Evolutionary conservation across 2,329 filamentous ascomycete genomes (phyloP).

Genomic region (Aspergillus sp.): DNA sequence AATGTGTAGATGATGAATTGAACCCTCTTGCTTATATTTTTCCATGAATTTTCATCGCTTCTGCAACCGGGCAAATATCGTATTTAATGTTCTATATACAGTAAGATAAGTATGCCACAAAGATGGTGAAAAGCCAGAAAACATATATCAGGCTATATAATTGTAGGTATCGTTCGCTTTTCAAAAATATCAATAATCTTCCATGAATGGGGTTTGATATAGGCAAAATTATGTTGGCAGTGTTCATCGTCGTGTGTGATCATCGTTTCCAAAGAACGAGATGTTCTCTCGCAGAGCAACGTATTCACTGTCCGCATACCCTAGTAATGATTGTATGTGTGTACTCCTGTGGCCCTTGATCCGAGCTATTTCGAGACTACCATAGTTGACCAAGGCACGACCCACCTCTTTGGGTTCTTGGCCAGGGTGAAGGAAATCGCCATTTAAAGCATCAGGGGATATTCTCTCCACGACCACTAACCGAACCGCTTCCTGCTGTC

Average conservation of each 20-base stretch:
- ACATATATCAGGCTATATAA: background rate
- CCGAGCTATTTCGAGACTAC: conserved; percentile 74
- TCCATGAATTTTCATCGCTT: background rate
- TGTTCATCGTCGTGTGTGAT: conserved; percentile 10
- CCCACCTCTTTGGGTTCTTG: conserved; percentile 70
- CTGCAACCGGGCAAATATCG: background rate
- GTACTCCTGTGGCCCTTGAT: conserved; percentile 83
- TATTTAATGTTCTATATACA: conserved; percentile 6
- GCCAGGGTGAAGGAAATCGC: conserved; percentile 38
- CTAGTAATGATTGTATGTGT: conserved; percentile 76
- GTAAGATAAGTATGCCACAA: background rate
- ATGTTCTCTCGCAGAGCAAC: conserved; percentile 86
- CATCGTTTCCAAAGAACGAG: conserved; percentile 60
- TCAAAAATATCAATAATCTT: conserved; percentile 1
- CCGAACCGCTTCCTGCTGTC: conserved; percentile 88
- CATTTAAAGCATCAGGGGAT: conserved; percentile 40
- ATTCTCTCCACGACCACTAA: conserved; percentile 73
- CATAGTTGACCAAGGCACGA: conserved; percentile 88
- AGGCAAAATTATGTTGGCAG: background rate
- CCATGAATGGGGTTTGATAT: background rate
- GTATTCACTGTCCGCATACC: conserved; percentile 94
- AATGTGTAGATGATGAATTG: conserved; percentile 53
- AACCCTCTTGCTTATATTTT: background rate
- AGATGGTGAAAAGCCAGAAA: background rate
- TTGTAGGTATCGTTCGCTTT: conserved; percentile 9